Evolutionary conservation across 2,329 filamentous ascomycete species (phyloP).

Genomic region (Arachnomyces sp.): DNA sequence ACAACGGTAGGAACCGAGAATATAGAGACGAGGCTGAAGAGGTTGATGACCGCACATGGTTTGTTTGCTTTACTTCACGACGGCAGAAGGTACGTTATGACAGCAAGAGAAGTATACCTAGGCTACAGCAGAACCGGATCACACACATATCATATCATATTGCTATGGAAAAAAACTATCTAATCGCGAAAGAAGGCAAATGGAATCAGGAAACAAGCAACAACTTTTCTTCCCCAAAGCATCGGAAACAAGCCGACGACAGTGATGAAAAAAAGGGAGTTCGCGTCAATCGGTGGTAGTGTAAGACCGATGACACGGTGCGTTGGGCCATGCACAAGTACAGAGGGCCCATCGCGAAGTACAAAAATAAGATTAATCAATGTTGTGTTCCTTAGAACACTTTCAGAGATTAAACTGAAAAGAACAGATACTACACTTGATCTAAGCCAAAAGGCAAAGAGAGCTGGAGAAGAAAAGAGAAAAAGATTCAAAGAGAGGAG

Average conservation of each 20-base stretch:
- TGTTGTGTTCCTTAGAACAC: conserved; percentile 62
- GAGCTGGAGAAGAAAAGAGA: conserved; percentile 43
- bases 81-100: too few relatives aligned
- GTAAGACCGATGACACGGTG: conserved; percentile 71
- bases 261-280: conserved; percentile 46
- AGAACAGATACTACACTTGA: conserved; percentile 96
- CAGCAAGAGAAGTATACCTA: too few relatives aligned
- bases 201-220: neutral
- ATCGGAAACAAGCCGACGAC: conserved; percentile 43
- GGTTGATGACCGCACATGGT: too few relatives aligned
- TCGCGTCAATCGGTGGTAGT: conserved; percentile 69
- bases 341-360: conserved; percentile 51
- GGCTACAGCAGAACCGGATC: too few relatives aligned
- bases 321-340: conserved; percentile 60
- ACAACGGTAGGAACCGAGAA: neutral
- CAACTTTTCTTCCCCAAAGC: conserved; percentile 49
- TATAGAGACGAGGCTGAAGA: neutral
- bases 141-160: too few relatives aligned
- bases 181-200: conserved; percentile 1
- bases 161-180: too few relatives aligned
- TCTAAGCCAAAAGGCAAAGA: conserved; percentile 63
- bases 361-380: conserved; percentile 81
- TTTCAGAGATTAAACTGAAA: conserved; percentile 97
- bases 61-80: too few relatives aligned
- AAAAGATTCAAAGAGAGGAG: conserved; percentile 20